Conservation (phyloP, 768 basidiomycete genomes). For the Kockovaella imperatae region DNA sequence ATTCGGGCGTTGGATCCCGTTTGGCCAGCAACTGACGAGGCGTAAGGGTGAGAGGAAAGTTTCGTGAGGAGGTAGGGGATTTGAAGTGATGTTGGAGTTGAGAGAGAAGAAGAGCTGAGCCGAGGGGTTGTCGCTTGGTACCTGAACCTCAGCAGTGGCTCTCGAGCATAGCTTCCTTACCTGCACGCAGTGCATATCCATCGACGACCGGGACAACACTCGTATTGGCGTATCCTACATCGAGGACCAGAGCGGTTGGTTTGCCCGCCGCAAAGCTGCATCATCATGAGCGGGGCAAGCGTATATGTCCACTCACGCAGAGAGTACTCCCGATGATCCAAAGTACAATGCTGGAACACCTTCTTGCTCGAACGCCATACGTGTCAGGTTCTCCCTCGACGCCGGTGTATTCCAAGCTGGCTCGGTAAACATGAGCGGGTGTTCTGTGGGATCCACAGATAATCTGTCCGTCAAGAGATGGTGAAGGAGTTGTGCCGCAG, state of each 20-base stretch:
- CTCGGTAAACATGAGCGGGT: constrained; percentile 88
- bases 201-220: constrained; percentile 94
- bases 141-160: constrained; percentile 49
- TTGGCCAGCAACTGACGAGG: constrained; percentile 86
- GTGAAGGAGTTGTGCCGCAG: constrained; percentile 39
- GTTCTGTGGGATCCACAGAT: constrained; percentile 68
- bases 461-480: constrained; percentile 57
- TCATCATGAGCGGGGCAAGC: constrained; percentile 7
- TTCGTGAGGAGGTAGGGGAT: constrained; percentile 48
- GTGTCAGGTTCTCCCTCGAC: constrained; percentile 90
- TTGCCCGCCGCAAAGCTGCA: constrained; percentile 88
- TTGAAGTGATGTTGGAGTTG: constrained; percentile 58
- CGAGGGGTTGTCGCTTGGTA: constrained; percentile 51
- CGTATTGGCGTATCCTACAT: constrained; percentile 79
- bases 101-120: constrained; percentile 59
- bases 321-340: constrained; percentile 86
- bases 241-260: constrained; percentile 92
- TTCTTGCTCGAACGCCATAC: constrained; percentile 90
- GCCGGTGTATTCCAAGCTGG: constrained; percentile 90
- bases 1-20: constrained; percentile 58
- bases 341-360: constrained; percentile 92
- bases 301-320: constrained; percentile 57
- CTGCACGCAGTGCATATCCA: constrained; percentile 94
- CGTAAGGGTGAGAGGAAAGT: constrained; percentile 58
- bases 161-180: constrained; percentile 45